Evolutionary conservation across 345 rosid genomes (phyloP).

Genomic region (Syzygium aromaticum): DNA sequence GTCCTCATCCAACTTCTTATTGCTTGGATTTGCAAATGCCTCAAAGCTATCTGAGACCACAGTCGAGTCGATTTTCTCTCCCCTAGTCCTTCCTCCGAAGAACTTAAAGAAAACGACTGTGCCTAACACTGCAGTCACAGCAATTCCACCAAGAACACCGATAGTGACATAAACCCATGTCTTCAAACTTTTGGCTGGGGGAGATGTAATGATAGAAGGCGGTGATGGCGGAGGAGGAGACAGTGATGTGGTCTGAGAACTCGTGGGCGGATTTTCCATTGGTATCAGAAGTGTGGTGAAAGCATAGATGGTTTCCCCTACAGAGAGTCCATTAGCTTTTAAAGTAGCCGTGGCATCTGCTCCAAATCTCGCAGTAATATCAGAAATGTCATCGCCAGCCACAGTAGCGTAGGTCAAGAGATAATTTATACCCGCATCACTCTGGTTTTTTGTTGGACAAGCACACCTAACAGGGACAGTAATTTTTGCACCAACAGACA

Average conservation of each 20-base stretch:
- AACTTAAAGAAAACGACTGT: constrained; percentile 15
- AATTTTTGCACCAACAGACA: constrained; percentile 24
- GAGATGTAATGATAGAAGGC: constrained; percentile 2
- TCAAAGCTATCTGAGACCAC: constrained; percentile 16
- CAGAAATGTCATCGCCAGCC: neutral
- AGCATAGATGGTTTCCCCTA: neutral
- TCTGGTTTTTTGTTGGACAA: constrained; percentile 29
- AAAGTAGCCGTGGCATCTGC: constrained; percentile 7
- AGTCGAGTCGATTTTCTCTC: constrained; percentile 10
- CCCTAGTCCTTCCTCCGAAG: constrained; percentile 4
- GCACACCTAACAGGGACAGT: constrained; percentile 41
- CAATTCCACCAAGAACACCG: constrained; percentile 44
- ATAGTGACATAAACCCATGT: constrained; percentile 51
- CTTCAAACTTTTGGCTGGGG: constrained; percentile 13
- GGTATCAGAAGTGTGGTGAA: constrained; percentile 26
- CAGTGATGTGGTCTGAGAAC: constrained; percentile 17
- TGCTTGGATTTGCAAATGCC: constrained; percentile 22
- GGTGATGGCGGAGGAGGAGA: constrained; percentile 14
- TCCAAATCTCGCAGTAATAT: constrained; percentile 2
- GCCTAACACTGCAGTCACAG: constrained; percentile 15
- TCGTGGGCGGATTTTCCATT: constrained; percentile 14
- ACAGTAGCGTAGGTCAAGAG: constrained; percentile 14
- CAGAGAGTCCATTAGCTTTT: constrained; percentile 15
- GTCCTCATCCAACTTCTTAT: constrained; percentile 31
- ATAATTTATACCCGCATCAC: constrained; percentile 19